A percentile compares a stretch with the other conserved stretches of the same genome.
Evolutionary conservation across 1,284 basidiomycete genomes (phyloP).

Genomic region (Trametes hirsuta): DNA sequence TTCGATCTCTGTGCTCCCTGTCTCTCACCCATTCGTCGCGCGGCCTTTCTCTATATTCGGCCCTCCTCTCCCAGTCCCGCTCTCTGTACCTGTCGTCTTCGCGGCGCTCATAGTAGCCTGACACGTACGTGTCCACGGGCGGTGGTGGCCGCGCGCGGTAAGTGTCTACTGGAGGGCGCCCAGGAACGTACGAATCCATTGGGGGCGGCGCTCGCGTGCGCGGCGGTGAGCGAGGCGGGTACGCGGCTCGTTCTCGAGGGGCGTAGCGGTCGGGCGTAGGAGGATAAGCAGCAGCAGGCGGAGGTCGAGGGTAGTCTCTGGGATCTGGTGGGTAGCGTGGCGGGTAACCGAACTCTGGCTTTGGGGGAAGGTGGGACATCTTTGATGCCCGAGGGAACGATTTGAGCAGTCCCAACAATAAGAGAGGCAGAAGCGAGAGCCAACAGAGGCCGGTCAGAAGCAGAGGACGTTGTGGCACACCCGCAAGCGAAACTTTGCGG

Average conservation of each 20-base stretch:
- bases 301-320: slow-evolving; percentile 26
- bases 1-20: slow-evolving; percentile 7
- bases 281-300: slow-evolving; percentile 14
- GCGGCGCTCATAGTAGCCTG: slow-evolving; percentile 25
- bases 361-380: slow-evolving; percentile 37
- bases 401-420: background rate
- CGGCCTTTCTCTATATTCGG: slow-evolving; percentile 18
- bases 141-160: slow-evolving; percentile 25
- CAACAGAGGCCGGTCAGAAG: background rate
- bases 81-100: slow-evolving; percentile 31
- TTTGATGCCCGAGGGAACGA: background rate
- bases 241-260: slow-evolving; percentile 28
- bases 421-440: background rate
- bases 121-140: slow-evolving; percentile 22
- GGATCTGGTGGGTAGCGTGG: slow-evolving; percentile 31
- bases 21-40: slow-evolving; percentile 23
- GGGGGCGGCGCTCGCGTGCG: slow-evolving; percentile 22
- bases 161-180: slow-evolving; percentile 21
- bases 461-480: slow-evolving; percentile 5
- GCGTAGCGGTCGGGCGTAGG: slow-evolving; percentile 24
- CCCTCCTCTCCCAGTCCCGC: slow-evolving; percentile 30
- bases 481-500: slow-evolving; percentile 10
- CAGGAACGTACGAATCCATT: slow-evolving; percentile 29
- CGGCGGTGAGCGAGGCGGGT: slow-evolving; percentile 31
- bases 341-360: slow-evolving; percentile 38